Conservation (phyloP, 495 filamentous ascomycete species). For the Amorphotheca resinae region DNA sequence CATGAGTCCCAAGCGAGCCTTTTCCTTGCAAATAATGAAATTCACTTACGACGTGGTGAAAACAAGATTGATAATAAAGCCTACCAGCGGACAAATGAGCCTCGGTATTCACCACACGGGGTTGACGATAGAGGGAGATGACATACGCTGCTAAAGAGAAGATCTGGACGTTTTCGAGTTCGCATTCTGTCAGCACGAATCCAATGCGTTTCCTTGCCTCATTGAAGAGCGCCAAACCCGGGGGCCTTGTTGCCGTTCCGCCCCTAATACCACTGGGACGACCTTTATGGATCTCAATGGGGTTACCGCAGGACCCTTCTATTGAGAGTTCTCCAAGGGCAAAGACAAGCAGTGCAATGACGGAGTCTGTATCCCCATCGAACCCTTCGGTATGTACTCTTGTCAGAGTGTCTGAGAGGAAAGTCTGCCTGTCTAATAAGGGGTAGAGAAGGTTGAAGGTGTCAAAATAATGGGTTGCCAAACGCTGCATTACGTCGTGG, state of each 20-base stretch:
- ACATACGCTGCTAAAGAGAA: slow-evolving; percentile 40
- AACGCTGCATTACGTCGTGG: slow-evolving; percentile 35
- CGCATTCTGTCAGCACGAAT: slow-evolving; percentile 40
- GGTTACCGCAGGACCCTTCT: slow-evolving; percentile 31
- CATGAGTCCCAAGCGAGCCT: slow-evolving; percentile 5
- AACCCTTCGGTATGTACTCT: slow-evolving; percentile 36
- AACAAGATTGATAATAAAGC: slow-evolving; percentile 39
- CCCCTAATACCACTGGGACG: slow-evolving; percentile 40
- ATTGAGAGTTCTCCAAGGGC: slow-evolving; percentile 43
- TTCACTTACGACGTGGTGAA: slow-evolving; percentile 33
- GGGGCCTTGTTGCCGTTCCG: slow-evolving; percentile 34
- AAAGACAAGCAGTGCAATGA: slow-evolving; percentile 43
- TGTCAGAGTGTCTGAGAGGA: slow-evolving; percentile 33
- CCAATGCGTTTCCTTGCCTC: slow-evolving; percentile 46
- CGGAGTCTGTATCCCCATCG: slow-evolving; percentile 32
- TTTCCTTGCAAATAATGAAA: slow-evolving; percentile 8
- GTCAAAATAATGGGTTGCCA: slow-evolving; percentile 42
- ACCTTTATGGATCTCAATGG: slow-evolving; percentile 31
- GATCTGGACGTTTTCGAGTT: slow-evolving; percentile 45
- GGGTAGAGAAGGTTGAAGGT: slow-evolving; percentile 43
- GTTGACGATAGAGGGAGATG: not conserved
- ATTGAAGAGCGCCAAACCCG: slow-evolving; percentile 45
- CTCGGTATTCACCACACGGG: not conserved
- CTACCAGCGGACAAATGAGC: slow-evolving; percentile 19
- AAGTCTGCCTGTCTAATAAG: slow-evolving; percentile 40